Evolutionary conservation across 2,329 filamentous ascomycete genomes (phyloP), one percentile per base, ranked within the genome.

Genomic region (Curvularia eragrostidis): DNA sequence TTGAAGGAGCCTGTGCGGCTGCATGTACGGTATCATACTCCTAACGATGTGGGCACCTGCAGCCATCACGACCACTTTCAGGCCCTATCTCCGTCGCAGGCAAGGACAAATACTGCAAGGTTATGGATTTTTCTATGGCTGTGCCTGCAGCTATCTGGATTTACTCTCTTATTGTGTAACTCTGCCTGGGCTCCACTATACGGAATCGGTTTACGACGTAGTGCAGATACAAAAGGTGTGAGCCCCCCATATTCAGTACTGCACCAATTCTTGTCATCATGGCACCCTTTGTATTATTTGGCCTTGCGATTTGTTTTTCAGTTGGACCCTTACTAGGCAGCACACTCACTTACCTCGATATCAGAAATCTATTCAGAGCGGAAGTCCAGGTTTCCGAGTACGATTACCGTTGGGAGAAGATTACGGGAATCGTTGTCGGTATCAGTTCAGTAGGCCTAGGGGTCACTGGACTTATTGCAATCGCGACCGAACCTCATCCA

Each of bases 211-310:
- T 26, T 18, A 28, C 42, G 24, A 30, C 0, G 41, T 26, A 18
- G 43, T 52, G 23, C 21, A 57, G 38, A 15, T 52, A 48, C 26
- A 57, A 57, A 56, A 52, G 36, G 24, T 8, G 28, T 5, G 26
- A 53, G 53, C 49, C 54, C 54, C 54, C 43, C n/a, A 52, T 57
- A 39, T 57, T 53, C 6, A 23, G 30, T 36, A 53, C 54, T 57
- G 38, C 28, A 57, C 19, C 3, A 32, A 49, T 39, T 30, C 23
- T 49, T 18, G 3, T 53, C n/a, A 53, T 32, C 1, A 57, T 57
- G 13, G 28, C 44, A 53, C 39, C 32, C 23, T 57, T 49, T 21
- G n/a, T 57, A 57, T 19, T 18, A 12, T n/a, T 57, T 18, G n/a
- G 38, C 46, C 49, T 57, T 53, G 49, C 38, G 12, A 46, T 49